These are phyloP conservation scores for Crotalaria pallida DNA, from an alignment of 306 rosid species.

Conservation along the genomic window DNA sequence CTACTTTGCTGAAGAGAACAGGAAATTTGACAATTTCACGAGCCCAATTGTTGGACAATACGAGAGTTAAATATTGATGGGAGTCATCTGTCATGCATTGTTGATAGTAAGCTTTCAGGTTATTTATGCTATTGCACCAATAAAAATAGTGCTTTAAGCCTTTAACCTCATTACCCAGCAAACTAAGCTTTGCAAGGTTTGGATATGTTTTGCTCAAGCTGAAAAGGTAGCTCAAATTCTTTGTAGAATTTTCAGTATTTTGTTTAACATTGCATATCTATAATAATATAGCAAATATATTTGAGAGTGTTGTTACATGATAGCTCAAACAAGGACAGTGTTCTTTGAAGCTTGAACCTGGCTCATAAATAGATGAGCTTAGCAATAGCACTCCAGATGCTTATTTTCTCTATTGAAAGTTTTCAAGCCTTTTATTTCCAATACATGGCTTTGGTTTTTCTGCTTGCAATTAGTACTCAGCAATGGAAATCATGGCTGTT, in stretches of 20 bases:
- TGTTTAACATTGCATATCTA: not conserved
- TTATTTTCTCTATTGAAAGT: not conserved
- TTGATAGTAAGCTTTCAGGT: not conserved
- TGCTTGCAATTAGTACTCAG: conserved; percentile 11
- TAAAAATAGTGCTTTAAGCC: not conserved
- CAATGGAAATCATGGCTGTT: conserved; percentile 1
- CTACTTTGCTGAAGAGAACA: not conserved
- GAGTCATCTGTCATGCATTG: not conserved
- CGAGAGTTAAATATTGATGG: not conserved
- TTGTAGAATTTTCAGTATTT: not conserved
- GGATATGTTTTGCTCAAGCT: not conserved
- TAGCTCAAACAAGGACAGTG: not conserved
- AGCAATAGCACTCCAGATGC: not conserved
- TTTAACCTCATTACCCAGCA: not conserved
- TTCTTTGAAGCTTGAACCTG: not conserved
- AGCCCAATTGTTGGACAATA: not conserved
- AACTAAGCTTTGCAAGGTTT: not conserved
- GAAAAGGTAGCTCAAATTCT: not conserved
- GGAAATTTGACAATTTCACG: not conserved
- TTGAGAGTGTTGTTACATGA: not conserved
- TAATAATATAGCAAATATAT: not conserved
- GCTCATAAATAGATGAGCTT: not conserved
- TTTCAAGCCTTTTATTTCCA: not conserved
- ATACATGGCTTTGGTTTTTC: conserved; percentile 7
- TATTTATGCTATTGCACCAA: not conserved